Percentiles rank a stretch among this genome's conserved stretches.
phyloP scores from a whole-genome alignment of 1,284 basidiomycete species.

The Cryptococcus deneoformans region DNA sequence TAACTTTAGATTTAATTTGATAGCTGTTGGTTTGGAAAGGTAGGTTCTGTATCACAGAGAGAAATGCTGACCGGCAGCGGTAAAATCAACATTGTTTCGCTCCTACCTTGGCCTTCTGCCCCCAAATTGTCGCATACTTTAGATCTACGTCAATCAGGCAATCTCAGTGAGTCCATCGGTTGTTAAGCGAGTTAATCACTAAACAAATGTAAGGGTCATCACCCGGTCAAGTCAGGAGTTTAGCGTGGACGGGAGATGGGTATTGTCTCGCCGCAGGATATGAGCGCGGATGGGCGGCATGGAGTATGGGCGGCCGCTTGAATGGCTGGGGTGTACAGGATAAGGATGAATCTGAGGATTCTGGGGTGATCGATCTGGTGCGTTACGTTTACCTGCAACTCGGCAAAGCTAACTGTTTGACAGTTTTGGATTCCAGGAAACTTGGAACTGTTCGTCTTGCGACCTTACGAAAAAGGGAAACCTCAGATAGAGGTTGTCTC shows the following conservation, averaged over 20 bases:
- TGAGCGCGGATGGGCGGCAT: constrained; percentile 83
- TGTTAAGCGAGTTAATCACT: not conserved
- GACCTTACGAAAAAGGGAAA: constrained; percentile 1
- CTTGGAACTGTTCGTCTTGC: constrained; percentile 75
- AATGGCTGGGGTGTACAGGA: constrained; percentile 58
- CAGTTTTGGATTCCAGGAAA: constrained; percentile 92
- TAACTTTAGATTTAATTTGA: constrained; percentile 79
- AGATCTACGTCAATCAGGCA: constrained; percentile 41
- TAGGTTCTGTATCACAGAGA: constrained; percentile 26
- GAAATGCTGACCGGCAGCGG: constrained; percentile 38
- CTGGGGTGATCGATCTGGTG: constrained; percentile 53
- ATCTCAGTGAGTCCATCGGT: constrained; percentile 18
- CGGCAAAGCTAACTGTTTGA: constrained; percentile 2
- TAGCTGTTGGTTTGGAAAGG: constrained; percentile 71
- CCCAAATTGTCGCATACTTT: constrained; percentile 30
- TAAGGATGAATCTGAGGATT: constrained; percentile 24
- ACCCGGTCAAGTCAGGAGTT: constrained; percentile 68
- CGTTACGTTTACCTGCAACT: constrained; percentile 7
- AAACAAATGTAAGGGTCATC: constrained; percentile 15
- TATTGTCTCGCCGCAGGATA: constrained; percentile 97
- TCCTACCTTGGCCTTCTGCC: constrained; percentile 23
- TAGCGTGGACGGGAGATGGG: constrained; percentile 94
- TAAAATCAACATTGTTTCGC: constrained; percentile 57
- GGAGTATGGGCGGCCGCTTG: constrained; percentile 86
- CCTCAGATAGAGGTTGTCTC: constrained; percentile 70